Evolutionary conservation across 139 green algal genomes (phyloP), one percentile per base, ranked within the genome.

Genomic region (Coelastrella sp.): DNA sequence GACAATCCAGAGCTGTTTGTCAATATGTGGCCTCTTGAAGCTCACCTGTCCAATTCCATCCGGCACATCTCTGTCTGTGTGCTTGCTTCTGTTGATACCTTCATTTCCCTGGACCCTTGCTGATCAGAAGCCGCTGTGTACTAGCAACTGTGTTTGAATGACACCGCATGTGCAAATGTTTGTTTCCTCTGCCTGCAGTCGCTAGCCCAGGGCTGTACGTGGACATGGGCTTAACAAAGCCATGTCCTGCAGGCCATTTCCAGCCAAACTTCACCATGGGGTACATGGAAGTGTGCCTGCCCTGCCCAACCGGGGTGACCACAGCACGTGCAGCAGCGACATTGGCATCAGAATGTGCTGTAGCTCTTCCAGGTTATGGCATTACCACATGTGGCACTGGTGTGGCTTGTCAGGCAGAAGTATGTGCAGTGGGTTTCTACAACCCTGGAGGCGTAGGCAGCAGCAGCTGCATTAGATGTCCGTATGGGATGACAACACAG

Each of bases 191-290:
- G 15, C n/a, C 27, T 69, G 71, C 71, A 79, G 71, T 62, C 23
- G 71, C 71, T 17, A 25, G 13, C 19, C 71, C 71, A 2, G 71
- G 71, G 1, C 17, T 79, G 41, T 79, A 63, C n/a, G 34, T 79
- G 13, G 25, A 60, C 3, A 17, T n/a, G 2, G 43, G 11, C 7
- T 11, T 63, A 15, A 41, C 40, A 4, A 53, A 57, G 27, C 25
- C 48, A 5, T 79, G 71, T 34, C 71, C 71, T 15, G n/a, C n/a
- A 30, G 71, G 71, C 9, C 60, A 41, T 5, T 79, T 43, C 43
- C 71, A 79, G 41, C 71, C 71, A n/a, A 21, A 19, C n/a, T 79
- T 43, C 71, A 53, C 32, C 41, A n/a, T 62, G 71, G 38, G 50
- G n/a, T 27, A 30, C 71, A 30, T 9, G 15, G 71, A 62, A 2